A percentile compares a stretch with the other conserved stretches of the same genome.
These are phyloP conservation scores for Pleurotus giganteus DNA, from an alignment of 768 basidiomycete genomes.

Conservation along the genomic window DNA sequence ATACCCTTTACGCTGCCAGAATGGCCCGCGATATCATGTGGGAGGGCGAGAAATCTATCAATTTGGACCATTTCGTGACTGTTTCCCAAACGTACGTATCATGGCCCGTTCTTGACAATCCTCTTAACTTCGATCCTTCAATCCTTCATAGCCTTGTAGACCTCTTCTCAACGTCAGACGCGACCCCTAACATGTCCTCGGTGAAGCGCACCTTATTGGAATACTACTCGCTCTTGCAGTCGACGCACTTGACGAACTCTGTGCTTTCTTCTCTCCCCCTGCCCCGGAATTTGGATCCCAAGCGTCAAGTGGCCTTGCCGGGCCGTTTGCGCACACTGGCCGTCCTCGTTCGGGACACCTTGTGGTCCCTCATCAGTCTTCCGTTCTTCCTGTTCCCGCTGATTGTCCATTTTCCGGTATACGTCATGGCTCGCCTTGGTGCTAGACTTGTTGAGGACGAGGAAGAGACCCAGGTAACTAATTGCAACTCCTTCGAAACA, in stretches of 20 bases:
- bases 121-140: constrained; percentile 3
- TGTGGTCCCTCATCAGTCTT: constrained; percentile 66
- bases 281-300: constrained; percentile 80
- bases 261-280: constrained; percentile 83
- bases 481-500: not conserved
- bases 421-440: constrained; percentile 75
- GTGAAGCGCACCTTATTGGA: constrained; percentile 73
- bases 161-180: constrained; percentile 72
- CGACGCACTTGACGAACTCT: constrained; percentile 81
- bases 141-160: constrained; percentile 68
- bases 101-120: constrained; percentile 8
- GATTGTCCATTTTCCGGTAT: constrained; percentile 80
- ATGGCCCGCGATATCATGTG: constrained; percentile 96
- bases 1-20: constrained; percentile 83
- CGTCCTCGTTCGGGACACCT: constrained; percentile 74
- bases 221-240: constrained; percentile 85
- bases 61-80: constrained; percentile 76
- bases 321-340: constrained; percentile 79
- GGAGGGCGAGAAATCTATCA: constrained; percentile 75
- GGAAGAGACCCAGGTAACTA: constrained; percentile 71
- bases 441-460: constrained; percentile 77
- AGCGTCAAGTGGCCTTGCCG: constrained; percentile 69
- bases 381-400: constrained; percentile 91
- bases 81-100: constrained; percentile 86
- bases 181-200: constrained; percentile 54